These are phyloP conservation scores for Orychophragmus violaceus DNA, from an alignment of 345 rosid genomes.

Conservation along the genomic window DNA sequence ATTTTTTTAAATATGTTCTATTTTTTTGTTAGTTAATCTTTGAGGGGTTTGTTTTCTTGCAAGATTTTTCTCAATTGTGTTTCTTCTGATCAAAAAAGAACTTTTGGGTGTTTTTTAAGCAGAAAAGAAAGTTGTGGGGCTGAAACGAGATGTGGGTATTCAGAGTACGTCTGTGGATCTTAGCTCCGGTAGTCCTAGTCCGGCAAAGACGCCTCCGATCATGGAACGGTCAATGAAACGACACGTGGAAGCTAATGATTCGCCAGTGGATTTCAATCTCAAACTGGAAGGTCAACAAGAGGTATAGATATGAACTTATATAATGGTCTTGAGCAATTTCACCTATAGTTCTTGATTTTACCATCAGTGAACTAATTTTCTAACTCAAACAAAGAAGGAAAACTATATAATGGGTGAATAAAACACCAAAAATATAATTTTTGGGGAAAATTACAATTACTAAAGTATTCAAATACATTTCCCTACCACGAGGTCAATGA, in stretches of 20 bases:
- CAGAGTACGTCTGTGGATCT: slow-evolving; percentile 63
- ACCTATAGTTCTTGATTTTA: no score
- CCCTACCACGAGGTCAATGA: slow-evolving; percentile 16
- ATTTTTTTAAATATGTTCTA: not conserved
- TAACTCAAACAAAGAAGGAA: no score
- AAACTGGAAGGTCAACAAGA: slow-evolving; percentile 38
- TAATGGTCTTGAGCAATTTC: no score
- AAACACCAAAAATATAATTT: no score
- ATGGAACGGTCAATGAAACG: slow-evolving; percentile 43
- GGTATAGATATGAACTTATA: no score
- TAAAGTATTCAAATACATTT: not conserved
- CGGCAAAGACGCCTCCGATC: slow-evolving; percentile 73
- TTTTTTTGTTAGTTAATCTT: not conserved
- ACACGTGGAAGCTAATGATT: slow-evolving; percentile 44
- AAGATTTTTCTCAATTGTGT: not conserved
- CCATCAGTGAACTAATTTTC: no score
- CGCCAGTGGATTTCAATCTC: slow-evolving; percentile 31
- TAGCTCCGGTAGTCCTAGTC: slow-evolving; percentile 60
- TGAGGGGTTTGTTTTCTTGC: not conserved
- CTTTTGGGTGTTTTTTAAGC: not conserved
- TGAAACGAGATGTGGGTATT: slow-evolving; percentile 74
- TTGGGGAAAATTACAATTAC: not conserved
- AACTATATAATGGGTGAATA: no score
- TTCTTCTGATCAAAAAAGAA: not conserved
- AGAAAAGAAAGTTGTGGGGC: slow-evolving; percentile 50